A percentile compares a stretch with the other conserved stretches of the same genome.
Conservation (phyloP, 768 basidiomycete genomes). For the Dictyophora rubrovolvata region DNA sequence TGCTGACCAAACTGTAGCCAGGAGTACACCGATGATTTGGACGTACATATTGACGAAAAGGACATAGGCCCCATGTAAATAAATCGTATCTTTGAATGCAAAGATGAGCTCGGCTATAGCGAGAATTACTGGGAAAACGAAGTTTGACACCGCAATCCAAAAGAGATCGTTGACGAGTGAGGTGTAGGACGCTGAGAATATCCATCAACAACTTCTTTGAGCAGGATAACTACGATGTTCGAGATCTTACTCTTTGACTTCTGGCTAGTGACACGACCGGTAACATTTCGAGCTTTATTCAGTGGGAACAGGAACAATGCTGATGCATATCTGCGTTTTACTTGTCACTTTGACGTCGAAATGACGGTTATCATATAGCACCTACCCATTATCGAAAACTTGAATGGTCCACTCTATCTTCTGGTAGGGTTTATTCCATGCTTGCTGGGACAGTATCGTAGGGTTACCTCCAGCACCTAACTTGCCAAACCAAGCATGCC, state of each 20-base stretch:
- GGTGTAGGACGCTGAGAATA: slow-evolving; percentile 13
- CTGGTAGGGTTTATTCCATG: background rate
- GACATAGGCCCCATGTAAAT: background rate
- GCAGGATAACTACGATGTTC: background rate
- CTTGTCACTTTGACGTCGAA: too few relatives aligned
- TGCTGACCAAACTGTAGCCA: slow-evolving; percentile 25
- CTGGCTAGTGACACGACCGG: slow-evolving; percentile 8
- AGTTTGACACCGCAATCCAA: slow-evolving; percentile 27
- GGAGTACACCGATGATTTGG: slow-evolving; percentile 27
- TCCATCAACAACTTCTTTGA: background rate
- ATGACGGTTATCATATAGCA: too few relatives aligned
- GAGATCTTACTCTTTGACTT: too few relatives aligned
- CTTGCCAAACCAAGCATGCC: slow-evolving; percentile 7
- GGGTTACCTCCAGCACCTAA: too few relatives aligned
- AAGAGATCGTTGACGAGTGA: slow-evolving; percentile 24
- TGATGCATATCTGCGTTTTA: too few relatives aligned
- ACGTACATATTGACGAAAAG: slow-evolving; percentile 19
- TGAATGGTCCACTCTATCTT: slow-evolving; percentile 6
- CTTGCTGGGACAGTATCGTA: background rate
- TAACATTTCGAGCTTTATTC: slow-evolving; percentile 23
- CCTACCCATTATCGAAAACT: slow-evolving; percentile 2
- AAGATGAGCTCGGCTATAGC: slow-evolving; percentile 24
- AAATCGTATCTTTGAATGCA: slow-evolving; percentile 11
- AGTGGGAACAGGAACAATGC: slow-evolving; percentile 12
- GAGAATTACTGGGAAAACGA: slow-evolving; percentile 29